A percentile compares a stretch with the other conserved stretches of the same genome.
Conservation (phyloP, 2,329 filamentous ascomycete genomes). For the Sclerotinia minor region DNA sequence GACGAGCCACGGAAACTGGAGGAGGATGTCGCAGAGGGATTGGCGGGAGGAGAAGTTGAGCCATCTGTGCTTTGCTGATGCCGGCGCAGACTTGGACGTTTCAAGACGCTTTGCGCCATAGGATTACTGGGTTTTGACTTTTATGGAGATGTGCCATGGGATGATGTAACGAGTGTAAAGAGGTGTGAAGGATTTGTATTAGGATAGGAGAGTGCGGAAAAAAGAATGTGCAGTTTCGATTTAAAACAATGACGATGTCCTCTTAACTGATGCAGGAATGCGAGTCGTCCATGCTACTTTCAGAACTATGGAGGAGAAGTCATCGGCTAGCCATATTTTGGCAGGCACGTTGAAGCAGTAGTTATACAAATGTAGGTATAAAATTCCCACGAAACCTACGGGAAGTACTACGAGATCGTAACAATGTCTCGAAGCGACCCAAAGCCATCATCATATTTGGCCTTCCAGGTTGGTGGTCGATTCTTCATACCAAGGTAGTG, state of each 20-base stretch:
- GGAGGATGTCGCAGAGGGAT: not conserved
- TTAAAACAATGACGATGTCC: not conserved
- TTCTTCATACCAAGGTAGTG: not conserved
- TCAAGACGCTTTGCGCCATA: slow-evolving; percentile 16
- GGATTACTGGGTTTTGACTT: not conserved
- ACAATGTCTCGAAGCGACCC: not conserved
- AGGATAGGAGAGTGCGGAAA: not conserved
- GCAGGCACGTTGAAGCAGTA: not conserved
- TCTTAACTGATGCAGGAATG: not conserved
- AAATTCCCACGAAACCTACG: not conserved
- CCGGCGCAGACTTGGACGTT: not conserved
- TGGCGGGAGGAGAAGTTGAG: not conserved
- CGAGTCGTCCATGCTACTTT: slow-evolving; percentile 12
- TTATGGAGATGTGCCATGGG: not conserved
- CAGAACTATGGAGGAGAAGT: not conserved
- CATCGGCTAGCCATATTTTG: not conserved
- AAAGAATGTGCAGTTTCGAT: not conserved
- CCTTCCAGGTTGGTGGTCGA: not conserved
- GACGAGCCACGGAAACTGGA: slow-evolving; percentile 12
- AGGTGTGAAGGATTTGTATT: not conserved
- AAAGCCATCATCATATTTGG: not conserved
- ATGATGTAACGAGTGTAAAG: not conserved
- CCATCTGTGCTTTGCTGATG: slow-evolving; percentile 17
- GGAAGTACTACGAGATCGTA: not conserved
- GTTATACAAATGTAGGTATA: no score